A percentile compares a stretch with the other conserved stretches of the same genome.
These are phyloP conservation scores for Dianthus caryophyllus DNA, from an alignment of 148 eudicot species.

Conservation along the genomic window DNA sequence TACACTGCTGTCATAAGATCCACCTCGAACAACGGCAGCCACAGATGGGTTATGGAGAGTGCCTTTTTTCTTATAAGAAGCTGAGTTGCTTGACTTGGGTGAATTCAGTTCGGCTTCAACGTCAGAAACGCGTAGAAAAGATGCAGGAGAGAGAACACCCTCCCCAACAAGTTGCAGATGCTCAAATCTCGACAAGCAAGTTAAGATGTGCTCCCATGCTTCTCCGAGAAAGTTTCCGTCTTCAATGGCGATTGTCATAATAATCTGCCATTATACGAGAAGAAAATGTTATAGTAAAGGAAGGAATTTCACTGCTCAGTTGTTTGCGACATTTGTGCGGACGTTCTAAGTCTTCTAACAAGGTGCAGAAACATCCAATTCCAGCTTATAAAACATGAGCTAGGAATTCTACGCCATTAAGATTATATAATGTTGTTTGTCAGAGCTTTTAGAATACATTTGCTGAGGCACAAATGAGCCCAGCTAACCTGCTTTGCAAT, in stretches of 20 bases:
- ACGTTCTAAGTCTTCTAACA: not conserved
- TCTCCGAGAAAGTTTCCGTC: conserved; percentile 94
- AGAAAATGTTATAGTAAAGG: conserved; percentile 8
- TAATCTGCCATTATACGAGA: conserved; percentile 47
- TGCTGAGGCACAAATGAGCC: conserved; percentile 5
- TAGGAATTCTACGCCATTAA: not conserved
- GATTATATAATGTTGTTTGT: not conserved
- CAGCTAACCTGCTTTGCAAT: not conserved
- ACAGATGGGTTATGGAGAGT: conserved; percentile 88
- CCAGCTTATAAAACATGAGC: not conserved
- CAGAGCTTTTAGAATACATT: not conserved
- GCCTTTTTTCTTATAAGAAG: conserved; percentile 74
- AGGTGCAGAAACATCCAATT: not conserved
- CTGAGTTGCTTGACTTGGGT: conserved; percentile 42
- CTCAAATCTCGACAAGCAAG: conserved; percentile 95
- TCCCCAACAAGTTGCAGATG: conserved; percentile 95
- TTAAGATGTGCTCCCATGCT: conserved; percentile 97
- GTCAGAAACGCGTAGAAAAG: conserved; percentile 57
- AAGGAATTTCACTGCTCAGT: not conserved
- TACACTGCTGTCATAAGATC: conserved; percentile 94
- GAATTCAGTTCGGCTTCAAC: conserved; percentile 65
- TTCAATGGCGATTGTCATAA: conserved; percentile 86
- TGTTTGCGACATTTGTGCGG: not conserved
- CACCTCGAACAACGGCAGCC: conserved; percentile 91
- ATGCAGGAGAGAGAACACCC: conserved; percentile 98